Evolutionary conservation across 164 flowering plant genomes (phyloP).

Genomic region (Dillenia turbinata): DNA sequence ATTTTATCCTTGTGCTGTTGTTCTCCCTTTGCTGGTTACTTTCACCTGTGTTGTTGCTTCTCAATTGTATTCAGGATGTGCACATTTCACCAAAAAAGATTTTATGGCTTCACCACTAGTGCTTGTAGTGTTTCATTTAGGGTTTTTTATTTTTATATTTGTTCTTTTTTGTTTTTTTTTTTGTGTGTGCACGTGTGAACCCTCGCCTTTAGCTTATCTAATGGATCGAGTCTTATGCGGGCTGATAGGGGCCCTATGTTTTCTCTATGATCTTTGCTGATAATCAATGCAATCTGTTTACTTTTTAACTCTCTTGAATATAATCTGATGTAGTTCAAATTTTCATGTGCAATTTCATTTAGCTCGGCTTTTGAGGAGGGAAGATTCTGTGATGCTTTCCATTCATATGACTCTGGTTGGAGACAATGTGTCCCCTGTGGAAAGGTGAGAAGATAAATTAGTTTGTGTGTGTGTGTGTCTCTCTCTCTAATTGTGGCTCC

Average conservation of each 20-base stretch:
- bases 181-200: too few species aligned
- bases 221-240: too few species aligned
- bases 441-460: conserved; percentile 45
- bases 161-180: too few species aligned
- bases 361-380: conserved; percentile 72
- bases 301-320: neutral
- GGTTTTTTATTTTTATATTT: too few species aligned
- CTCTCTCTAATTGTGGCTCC: neutral
- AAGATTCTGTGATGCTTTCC: conserved; percentile 72
- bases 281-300: neutral
- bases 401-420: conserved; percentile 79
- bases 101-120: too few species aligned
- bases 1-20: neutral
- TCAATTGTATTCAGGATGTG: too few species aligned
- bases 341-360: conserved; percentile 1
- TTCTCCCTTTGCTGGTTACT: neutral
- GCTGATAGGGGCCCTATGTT: too few species aligned
- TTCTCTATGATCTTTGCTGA: neutral
- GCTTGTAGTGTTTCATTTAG: too few species aligned
- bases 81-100: too few species aligned
- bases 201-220: too few species aligned
- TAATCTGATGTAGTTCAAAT: too few species aligned
- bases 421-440: conserved; percentile 82
- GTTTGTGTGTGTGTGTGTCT: neutral
- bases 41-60: too few species aligned